Evolutionary conservation across 1,284 basidiomycete species (phyloP).

Genomic region (Ganoderma boninense): DNA sequence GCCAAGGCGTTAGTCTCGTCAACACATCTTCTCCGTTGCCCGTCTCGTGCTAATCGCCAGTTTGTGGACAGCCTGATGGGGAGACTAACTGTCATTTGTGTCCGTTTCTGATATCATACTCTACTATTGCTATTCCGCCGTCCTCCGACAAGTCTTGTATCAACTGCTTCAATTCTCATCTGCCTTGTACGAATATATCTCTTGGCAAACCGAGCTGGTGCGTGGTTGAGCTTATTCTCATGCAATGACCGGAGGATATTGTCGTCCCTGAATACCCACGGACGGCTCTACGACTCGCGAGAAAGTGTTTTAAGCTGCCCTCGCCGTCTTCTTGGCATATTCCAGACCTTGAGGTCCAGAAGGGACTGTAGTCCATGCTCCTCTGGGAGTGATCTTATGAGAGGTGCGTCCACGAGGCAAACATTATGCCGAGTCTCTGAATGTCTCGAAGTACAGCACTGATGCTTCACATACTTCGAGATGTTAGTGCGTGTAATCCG

Average conservation of each 20-base stretch:
- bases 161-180: background rate
- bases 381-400: background rate
- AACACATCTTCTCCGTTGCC: background rate
- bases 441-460: too few species aligned
- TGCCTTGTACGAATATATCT: slow-evolving; percentile 2
- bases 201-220: background rate
- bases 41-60: background rate
- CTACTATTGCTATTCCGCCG: background rate
- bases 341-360: background rate
- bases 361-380: background rate
- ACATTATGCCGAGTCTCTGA: background rate
- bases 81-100: background rate
- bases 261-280: background rate
- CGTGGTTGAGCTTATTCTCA: background rate
- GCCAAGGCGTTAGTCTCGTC: slow-evolving; percentile 16
- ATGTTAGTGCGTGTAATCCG: background rate
- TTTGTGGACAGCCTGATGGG: background rate
- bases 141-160: background rate
- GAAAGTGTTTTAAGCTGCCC: background rate
- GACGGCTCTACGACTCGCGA: background rate
- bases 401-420: background rate
- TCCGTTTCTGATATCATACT: background rate
- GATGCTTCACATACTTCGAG: background rate
- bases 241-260: background rate
- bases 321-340: background rate